Evolutionary conservation across 139 green algal species (phyloP), one percentile per base, ranked within the genome.

Genomic region (Closterium sp.): DNA sequence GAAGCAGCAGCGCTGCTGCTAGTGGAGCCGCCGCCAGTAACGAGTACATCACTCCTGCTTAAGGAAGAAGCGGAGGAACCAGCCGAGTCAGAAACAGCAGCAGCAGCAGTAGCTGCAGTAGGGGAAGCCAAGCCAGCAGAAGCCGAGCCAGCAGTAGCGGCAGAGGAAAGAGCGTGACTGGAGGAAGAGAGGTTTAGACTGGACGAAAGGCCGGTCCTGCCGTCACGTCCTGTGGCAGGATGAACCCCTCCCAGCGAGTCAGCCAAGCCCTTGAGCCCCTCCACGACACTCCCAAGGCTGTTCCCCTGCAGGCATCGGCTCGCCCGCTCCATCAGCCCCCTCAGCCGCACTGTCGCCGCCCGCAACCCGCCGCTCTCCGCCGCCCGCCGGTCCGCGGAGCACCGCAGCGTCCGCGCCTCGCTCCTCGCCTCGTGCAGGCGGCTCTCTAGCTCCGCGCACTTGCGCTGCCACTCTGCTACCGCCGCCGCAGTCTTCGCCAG

Each of bases 271-370:
- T 2, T 23, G 3, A 91, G 89, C 34, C 38, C 25, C 28, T 91
- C 89, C 1, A 43, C 64, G 9, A 87, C 12, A 34, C 4, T 5
- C 35, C 16, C 89, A 35, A 69, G 55, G n/a, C 38, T 69, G n/a
- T 34, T 34, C 28, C 31, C 76, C 21, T 28, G 21, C 7, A 92
- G 19, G 83, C 89, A 92, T 1, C 89, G 76, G 21, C 1, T 38
- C 1, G 89, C 32, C 16, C 89, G 3, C 83, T 92, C 81, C 38
- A 92, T 84, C 19, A 92, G 89, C 21, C 89, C 89, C 8, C 83
- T 31, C 81, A 89, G n/a, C 4, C 89, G 85, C 83, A 92, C 89
- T 31, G 32, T 89, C 19, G 38, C 30, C n/a, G 30, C 31, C 28
- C 89, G 85, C 88, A 91, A n/a, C 32, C 55, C 32, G 8, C 43